phyloP scores from a whole-genome alignment of 345 rosid genomes.

The Eucalyptus decipiens region DNA sequence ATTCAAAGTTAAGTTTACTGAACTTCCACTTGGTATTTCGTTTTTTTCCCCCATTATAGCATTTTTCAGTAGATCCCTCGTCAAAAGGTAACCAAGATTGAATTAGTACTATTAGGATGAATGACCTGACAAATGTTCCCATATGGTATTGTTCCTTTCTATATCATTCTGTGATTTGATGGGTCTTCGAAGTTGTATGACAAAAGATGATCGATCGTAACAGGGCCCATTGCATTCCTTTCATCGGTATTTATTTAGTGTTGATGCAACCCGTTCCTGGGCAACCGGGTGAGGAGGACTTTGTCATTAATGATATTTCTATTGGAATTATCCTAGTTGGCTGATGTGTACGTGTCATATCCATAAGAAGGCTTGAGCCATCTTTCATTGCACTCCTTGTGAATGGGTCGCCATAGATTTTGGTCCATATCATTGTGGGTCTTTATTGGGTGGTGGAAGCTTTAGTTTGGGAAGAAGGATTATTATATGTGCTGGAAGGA shows the following conservation, averaged over 20 bases:
- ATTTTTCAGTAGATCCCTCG: not conserved
- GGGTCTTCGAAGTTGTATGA: not conserved
- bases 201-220: not conserved
- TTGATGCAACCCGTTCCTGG: not conserved
- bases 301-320: not conserved
- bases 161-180: not conserved
- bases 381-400: not conserved
- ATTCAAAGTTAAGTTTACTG: not conserved
- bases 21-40: not conserved
- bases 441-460: not conserved
- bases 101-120: not conserved
- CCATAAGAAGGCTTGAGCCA: not conserved
- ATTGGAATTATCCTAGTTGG: not conserved
- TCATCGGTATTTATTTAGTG: not conserved
- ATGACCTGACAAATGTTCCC: not conserved
- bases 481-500: not conserved
- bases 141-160: no score
- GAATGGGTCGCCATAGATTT: not conserved
- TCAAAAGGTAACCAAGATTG: not conserved
- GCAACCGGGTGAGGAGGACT: not conserved
- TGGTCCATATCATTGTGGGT: not conserved
- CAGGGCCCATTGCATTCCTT: not conserved
- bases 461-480: not conserved
- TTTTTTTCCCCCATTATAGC: not conserved
- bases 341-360: not conserved